phyloP scores from a whole-genome alignment of 768 basidiomycete species.

The Polyporus arcularius region DNA sequence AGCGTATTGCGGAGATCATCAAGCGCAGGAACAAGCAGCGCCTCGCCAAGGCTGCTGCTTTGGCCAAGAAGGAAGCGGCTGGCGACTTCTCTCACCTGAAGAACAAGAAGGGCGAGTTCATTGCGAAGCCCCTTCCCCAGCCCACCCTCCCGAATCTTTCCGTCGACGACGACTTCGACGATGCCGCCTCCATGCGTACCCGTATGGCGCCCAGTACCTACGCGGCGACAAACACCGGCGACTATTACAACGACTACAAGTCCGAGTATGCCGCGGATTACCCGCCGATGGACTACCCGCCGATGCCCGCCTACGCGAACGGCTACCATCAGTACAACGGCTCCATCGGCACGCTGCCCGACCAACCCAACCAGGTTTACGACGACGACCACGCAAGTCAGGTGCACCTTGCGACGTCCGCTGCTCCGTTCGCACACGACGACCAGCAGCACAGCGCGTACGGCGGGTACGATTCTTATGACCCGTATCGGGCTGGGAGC shows the following conservation, averaged over 20 bases:
- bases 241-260: conserved; percentile 50
- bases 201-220: conserved; percentile 60
- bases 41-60: conserved; percentile 72
- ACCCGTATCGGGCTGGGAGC: conserved; percentile 13
- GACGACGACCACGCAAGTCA: conserved; percentile 74
- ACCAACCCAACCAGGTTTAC: conserved; percentile 50
- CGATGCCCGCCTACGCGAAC: conserved; percentile 79
- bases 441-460: conserved; percentile 15
- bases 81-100: conserved; percentile 91
- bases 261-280: conserved; percentile 42
- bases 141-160: conserved; percentile 92
- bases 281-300: conserved; percentile 48
- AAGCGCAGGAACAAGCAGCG: conserved; percentile 89
- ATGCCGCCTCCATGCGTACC: conserved; percentile 56
- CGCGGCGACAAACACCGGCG: conserved; percentile 34
- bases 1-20: conserved; percentile 94
- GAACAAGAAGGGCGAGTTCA: conserved; percentile 87
- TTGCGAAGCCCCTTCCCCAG: conserved; percentile 82
- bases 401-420: conserved; percentile 55
- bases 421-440: conserved; percentile 54
- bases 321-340: conserved; percentile 59
- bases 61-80: conserved; percentile 88
- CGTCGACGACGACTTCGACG: conserved; percentile 74
- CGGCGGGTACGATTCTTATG: conserved; percentile 18
- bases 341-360: conserved; percentile 59